Base-by-base conservation (phyloP, 331 rosid species). In the Malus hybrid region DNA sequence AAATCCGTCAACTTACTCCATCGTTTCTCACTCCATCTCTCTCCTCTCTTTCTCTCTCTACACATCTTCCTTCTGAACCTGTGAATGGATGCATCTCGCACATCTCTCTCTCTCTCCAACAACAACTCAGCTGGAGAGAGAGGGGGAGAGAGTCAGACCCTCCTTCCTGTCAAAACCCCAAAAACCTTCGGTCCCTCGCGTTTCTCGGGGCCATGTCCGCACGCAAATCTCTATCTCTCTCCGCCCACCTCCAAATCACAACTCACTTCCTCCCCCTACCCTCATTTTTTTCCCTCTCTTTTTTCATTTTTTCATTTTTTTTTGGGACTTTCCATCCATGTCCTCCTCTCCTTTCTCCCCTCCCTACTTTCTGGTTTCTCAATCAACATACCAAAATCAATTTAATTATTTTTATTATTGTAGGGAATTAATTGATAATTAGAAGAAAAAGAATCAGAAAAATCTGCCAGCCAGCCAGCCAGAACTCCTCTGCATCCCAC, bases 241-340 rank as follows among this genome's bases (percentile, higher is more conserved):
- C 71, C 18, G 39, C 72, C 79, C 48, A 39, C 79, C 77, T 44
- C 87, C 84, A 77, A 86, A 81, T 81, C 89, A 84, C 50, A 62
- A 61, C 72, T 46, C 73, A 50, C 72, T 67, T 24, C 46, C 82
- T 66, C 71, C 46, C 46, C 46, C 46, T 10, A 50, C 82, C 76
- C 68, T 68, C 64, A 12, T 64, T 72, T 78, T 78, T 58, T 73
- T 55, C 30, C n/a, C 46, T 53, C 63, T 30, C 14, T 34, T 71
- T 26, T 63, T 63, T 39, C 44, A 20, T 26, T 28, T 66, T 33
- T 53, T 3, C 3, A 3, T 10, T 15, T 65, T 39, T 39, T 75
- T 73, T 73, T 76, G 57, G 8, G 29, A 26, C 70, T 81, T 88
- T 88, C 93, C 91, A 9, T 77, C 80, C 46, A 32, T 82, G 89